Percentiles rank a stretch among this genome's conserved stretches.
phyloP scores from a whole-genome alignment of 2,329 filamentous ascomycete species.

The Phaeosphaeriaceae sp. region DNA sequence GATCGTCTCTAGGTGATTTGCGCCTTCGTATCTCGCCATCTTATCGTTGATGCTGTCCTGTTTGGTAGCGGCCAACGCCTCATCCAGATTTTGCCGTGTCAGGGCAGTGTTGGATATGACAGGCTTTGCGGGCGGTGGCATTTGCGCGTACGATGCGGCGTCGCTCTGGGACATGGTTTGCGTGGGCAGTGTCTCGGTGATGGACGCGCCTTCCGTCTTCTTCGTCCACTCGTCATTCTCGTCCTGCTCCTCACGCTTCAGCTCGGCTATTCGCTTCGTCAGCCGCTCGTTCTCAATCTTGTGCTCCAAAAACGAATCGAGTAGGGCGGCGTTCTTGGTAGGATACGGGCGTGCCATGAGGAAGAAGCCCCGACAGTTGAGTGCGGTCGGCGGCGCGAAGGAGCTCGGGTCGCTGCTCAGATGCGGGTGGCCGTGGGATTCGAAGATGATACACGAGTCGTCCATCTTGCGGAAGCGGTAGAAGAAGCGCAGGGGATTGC shows the following conservation, averaged over 20 bases:
- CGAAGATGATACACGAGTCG: conserved; percentile 78
- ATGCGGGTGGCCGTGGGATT: conserved; percentile 92
- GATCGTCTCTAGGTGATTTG: conserved; percentile 80
- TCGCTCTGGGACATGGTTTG: conserved; percentile 45
- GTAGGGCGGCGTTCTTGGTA: conserved; percentile 80
- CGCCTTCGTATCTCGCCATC: conserved; percentile 80
- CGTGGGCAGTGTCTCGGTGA: conserved; percentile 53
- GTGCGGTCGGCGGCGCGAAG: conserved; percentile 65
- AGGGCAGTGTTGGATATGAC: conserved; percentile 70
- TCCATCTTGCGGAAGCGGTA: conserved; percentile 82
- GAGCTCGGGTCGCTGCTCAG: conserved; percentile 73
- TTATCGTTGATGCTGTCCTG: conserved; percentile 83
- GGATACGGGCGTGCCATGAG: conserved; percentile 92
- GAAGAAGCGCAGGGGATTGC: conserved; percentile 82
- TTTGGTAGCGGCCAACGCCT: conserved; percentile 68
- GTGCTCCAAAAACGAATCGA: conserved; percentile 94
- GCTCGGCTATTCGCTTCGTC: conserved; percentile 80
- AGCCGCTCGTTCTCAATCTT: conserved; percentile 95
- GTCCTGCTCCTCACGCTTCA: conserved; percentile 84
- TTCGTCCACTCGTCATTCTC: conserved; percentile 72
- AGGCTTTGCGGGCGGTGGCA: conserved; percentile 72
- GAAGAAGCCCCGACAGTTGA: conserved; percentile 86
- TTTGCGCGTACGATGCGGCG: conserved; percentile 57
- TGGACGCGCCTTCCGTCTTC: conserved; percentile 57
- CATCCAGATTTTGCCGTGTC: conserved; percentile 81